phyloP scores from a whole-genome alignment of 495 filamentous ascomycete genomes.

The Aspergillus mulundensis region DNA sequence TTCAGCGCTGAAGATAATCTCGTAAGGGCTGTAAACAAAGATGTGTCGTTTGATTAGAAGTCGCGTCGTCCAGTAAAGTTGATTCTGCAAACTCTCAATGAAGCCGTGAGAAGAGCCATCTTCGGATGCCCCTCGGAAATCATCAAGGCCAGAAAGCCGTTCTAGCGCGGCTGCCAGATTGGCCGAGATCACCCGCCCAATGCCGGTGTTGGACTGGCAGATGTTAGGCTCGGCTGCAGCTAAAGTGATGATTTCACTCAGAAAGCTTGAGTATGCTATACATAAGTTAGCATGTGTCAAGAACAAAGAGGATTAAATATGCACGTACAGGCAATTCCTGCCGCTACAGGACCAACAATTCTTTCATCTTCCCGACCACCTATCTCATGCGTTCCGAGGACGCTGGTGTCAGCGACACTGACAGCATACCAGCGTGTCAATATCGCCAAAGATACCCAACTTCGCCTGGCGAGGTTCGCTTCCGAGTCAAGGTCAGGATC shows the following conservation, averaged over 20 bases:
- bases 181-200: slow-evolving; percentile 37
- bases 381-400: slow-evolving; percentile 48
- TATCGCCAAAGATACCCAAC: slow-evolving; percentile 71
- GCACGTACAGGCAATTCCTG: slow-evolving; percentile 65
- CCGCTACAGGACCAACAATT: slow-evolving; percentile 61
- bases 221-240: slow-evolving; percentile 35
- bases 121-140: slow-evolving; percentile 33
- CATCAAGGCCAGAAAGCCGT: slow-evolving; percentile 36
- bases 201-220: slow-evolving; percentile 39
- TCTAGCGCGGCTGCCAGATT: slow-evolving; percentile 39
- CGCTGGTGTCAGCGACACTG: slow-evolving; percentile 60
- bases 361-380: slow-evolving; percentile 57
- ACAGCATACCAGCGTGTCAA: slow-evolving; percentile 74
- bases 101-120: slow-evolving; percentile 29
- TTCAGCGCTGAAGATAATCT: slow-evolving; percentile 60
- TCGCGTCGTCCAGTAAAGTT: slow-evolving; percentile 71
- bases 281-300: slow-evolving; percentile 11
- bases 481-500: slow-evolving; percentile 62
- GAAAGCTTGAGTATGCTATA: slow-evolving; percentile 45
- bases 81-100: slow-evolving; percentile 50
- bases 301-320: background rate
- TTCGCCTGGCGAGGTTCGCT: slow-evolving; percentile 63
- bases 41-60: slow-evolving; percentile 58
- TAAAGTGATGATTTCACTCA: slow-evolving; percentile 37
- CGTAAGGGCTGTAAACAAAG: slow-evolving; percentile 50